Conservation (phyloP, 2,329 filamentous ascomycete species). For the Epichloe glyceriae region DNA sequence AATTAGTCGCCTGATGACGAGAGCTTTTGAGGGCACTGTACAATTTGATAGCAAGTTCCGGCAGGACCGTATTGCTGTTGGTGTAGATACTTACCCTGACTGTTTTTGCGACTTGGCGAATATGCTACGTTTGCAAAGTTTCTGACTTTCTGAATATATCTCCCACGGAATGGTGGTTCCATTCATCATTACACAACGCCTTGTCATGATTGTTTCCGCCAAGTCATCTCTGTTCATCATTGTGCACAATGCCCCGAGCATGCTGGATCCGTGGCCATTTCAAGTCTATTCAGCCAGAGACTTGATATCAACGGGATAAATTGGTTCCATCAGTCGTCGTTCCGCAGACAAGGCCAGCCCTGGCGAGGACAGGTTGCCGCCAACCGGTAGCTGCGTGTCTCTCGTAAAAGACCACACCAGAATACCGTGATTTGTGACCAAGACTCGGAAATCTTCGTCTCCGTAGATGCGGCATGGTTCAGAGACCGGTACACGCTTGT, state of each 20-base stretch:
- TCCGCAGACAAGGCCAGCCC: not conserved
- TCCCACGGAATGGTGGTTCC: not conserved
- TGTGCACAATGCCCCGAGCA: not conserved
- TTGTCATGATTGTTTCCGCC: not conserved
- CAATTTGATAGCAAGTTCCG: too few relatives aligned
- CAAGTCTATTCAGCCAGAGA: not conserved
- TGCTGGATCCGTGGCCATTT: not conserved
- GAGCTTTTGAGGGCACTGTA: too few relatives aligned
- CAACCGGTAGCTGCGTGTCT: not conserved
- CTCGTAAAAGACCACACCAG: not conserved
- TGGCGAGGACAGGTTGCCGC: not conserved
- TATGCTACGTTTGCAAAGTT: not conserved
- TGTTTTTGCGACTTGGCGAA: too few relatives aligned
- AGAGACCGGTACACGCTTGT: not conserved
- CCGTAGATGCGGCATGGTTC: not conserved
- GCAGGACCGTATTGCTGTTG: too few relatives aligned
- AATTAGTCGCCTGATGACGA: too few relatives aligned
- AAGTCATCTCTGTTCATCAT: not conserved
- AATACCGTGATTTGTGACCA: not conserved
- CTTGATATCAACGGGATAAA: not conserved
- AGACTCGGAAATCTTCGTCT: conserved; percentile 3
- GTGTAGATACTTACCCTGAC: too few relatives aligned
- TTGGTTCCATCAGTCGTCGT: not conserved
- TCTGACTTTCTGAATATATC: not conserved
- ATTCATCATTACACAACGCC: not conserved